phyloP scores from a whole-genome alignment of 768 basidiomycete species.

The Mycena chlorophos region DNA sequence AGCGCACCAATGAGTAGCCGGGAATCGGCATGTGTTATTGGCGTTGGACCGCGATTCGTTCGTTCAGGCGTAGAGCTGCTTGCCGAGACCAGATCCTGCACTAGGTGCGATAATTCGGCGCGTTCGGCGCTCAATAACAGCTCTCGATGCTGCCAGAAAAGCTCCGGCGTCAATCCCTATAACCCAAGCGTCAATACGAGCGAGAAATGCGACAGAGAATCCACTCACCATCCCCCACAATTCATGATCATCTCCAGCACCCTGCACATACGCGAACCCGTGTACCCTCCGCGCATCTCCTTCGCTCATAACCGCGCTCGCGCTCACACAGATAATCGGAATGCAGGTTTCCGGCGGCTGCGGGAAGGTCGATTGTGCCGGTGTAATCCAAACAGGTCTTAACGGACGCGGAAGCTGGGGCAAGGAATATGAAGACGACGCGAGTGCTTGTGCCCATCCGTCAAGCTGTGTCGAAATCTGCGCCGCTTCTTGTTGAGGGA shows the following conservation, averaged over 20 bases:
- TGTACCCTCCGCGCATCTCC: slow-evolving; percentile 58
- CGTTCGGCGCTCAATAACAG: slow-evolving; percentile 50
- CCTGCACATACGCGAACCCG: slow-evolving; percentile 90
- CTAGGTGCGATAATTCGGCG: slow-evolving; percentile 49
- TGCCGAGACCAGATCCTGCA: slow-evolving; percentile 29
- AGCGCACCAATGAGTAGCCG: slow-evolving; percentile 42
- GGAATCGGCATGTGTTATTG: slow-evolving; percentile 39
- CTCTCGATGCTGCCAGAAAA: slow-evolving; percentile 67
- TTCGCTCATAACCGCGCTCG: slow-evolving; percentile 63
- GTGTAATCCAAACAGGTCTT: slow-evolving; percentile 87
- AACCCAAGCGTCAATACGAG: not conserved
- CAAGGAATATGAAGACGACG: slow-evolving; percentile 65
- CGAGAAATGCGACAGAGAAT: slow-evolving; percentile 4
- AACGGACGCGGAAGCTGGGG: slow-evolving; percentile 65
- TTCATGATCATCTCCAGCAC: slow-evolving; percentile 94
- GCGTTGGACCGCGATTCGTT: slow-evolving; percentile 24
- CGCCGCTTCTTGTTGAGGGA: slow-evolving; percentile 73
- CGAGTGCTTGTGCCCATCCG: slow-evolving; percentile 67
- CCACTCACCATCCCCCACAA: slow-evolving; percentile 72
- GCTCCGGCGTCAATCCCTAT: slow-evolving; percentile 71
- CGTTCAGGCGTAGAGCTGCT: not conserved
- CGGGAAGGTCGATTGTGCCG: slow-evolving; percentile 56
- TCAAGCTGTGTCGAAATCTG: slow-evolving; percentile 72
- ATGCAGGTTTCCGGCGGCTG: slow-evolving; percentile 34
- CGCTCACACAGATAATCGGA: slow-evolving; percentile 84